phyloP scores from a whole-genome alignment of 2,329 filamentous ascomycete genomes.

The Colletotrichum filicis region DNA sequence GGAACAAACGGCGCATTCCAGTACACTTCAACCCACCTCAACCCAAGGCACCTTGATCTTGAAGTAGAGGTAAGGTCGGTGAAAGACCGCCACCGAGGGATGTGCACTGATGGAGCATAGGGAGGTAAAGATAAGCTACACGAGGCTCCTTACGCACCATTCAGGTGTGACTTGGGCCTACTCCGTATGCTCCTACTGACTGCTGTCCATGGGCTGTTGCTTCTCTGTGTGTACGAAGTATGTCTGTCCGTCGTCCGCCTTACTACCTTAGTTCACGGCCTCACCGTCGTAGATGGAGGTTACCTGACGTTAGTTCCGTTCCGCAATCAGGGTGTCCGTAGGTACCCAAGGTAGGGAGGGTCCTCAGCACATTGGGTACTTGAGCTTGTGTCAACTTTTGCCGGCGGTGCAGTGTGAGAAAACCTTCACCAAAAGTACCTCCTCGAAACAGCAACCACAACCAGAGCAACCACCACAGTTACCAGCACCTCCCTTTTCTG shows the following conservation, averaged over 20 bases:
- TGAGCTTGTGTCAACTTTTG: slow-evolving; percentile 1
- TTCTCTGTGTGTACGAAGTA: too few relatives aligned
- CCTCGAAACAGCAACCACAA: background rate
- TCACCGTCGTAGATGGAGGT: slow-evolving; percentile 14
- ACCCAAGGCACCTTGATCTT: background rate
- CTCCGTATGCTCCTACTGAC: background rate
- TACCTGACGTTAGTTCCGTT: slow-evolving; percentile 23
- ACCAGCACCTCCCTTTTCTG: slow-evolving; percentile 9
- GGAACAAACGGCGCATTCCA: background rate
- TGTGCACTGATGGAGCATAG: background rate
- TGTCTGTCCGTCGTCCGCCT: background rate
- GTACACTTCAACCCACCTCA: background rate
- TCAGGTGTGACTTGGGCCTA: slow-evolving; percentile 28
- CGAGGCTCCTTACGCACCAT: background rate
- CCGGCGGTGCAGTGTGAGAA: background rate
- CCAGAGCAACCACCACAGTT: background rate
- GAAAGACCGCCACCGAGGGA: background rate
- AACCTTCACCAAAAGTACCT: background rate
- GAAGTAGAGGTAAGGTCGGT: background rate
- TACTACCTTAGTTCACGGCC: background rate
- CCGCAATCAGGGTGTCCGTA: background rate
- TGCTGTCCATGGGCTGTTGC: too few relatives aligned
- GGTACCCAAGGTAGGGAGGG: background rate
- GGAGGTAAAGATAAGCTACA: background rate
- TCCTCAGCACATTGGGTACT: background rate